Base-by-base conservation (phyloP, 805 yeast genomes). In the Nakazawaea anatomiae region DNA sequence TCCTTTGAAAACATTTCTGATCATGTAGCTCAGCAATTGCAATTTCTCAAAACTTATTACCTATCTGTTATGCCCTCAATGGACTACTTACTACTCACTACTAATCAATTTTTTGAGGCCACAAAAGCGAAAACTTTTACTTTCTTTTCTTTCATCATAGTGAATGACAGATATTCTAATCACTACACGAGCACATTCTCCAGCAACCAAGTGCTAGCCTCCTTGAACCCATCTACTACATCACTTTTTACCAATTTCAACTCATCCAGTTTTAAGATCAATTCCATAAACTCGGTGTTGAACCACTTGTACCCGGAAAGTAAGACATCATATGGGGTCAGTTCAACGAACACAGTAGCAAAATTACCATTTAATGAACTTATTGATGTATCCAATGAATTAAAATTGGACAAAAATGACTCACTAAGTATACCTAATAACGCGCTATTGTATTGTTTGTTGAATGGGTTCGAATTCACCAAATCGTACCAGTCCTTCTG, bases 391-490 rank as follows among this genome's bases (percentile, higher is more conserved):
- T 41, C 39, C 3, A 43, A 41, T 29, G 38, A 2, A 27, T 31
- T 44, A 30, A 32, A 28, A 39, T 60, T 60, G 25, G 48, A 48
- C 42, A 81, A 73, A 56, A 76, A 80, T 18, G 77, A 68, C 58
- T 81, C 82, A 5, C 77, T 69, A 4, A 84, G 70, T 9, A 85
- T 73, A 6, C 87, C 92, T 58, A 83, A 63, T 11, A 86, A 69
- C 1, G 89, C 81, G 59, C 75, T 84, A 53, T 87, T 84, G 34
- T 80, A 64, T 41, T 71, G 70, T 30, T 62, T 63, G 52, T 72
- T 76, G 60, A 87, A 88, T 9, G 96, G 96, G 47, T 85, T 59
- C 53, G 77, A 73, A 10, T 67, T 58, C 2, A 80, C 77, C 42
- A 89, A 65, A 6, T 68, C 54, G 45, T 73, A 68, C 96, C 96